Base-by-base conservation (phyloP, 768 basidiomycete species). In the Tricholoma flavovirens region DNA sequence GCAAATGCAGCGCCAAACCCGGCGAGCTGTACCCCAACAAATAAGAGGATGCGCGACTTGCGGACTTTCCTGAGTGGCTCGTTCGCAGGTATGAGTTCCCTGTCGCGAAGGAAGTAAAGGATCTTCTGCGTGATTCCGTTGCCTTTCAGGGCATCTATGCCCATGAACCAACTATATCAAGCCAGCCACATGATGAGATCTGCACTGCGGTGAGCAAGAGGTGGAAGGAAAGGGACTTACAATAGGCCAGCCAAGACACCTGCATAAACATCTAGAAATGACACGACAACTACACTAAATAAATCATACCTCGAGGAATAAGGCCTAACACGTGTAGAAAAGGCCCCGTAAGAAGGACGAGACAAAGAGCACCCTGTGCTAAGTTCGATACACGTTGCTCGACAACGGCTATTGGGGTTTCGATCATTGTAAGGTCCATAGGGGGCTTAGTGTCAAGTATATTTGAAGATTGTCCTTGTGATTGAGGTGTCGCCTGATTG, bases 321-420 rank as follows among this genome's bases (percentile, higher is more conserved):
- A 92, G 74, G 35, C 80, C 77, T 24, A 96, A 71, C 21, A 95
- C 76, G 62, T 89, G 87, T 45, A 97, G 69, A 67, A 97, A 89
- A 0, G 93, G 94, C 0, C 84, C 82, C 0, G 84, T 86, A 59
- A 97, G 82, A 19, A 94, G 77, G 15, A 93, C 83, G 6, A 97
- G 78, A 65, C 83, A 90, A 32, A 92, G 70, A 11, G 82, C 70
- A 19, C 95, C 92, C 68, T 97, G 90, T 0, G 84, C 87, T 17
- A 97, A 77, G 66, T 97, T 95, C 7, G 92, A 95, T 10, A 92
- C 83, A n/a, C 94, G 80, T 70, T 97, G 94, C 67, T 98, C 94
- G 4, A 97, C 89, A 1, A 97, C 89, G 0, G 81, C 81, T 7
- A 90, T 60, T 1, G 88, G 86, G 0, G 83, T 75, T 64, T 87